These are phyloP conservation scores for Aethionema arabicum DNA, from an alignment of 345 rosid genomes.

Conservation along the genomic window DNA sequence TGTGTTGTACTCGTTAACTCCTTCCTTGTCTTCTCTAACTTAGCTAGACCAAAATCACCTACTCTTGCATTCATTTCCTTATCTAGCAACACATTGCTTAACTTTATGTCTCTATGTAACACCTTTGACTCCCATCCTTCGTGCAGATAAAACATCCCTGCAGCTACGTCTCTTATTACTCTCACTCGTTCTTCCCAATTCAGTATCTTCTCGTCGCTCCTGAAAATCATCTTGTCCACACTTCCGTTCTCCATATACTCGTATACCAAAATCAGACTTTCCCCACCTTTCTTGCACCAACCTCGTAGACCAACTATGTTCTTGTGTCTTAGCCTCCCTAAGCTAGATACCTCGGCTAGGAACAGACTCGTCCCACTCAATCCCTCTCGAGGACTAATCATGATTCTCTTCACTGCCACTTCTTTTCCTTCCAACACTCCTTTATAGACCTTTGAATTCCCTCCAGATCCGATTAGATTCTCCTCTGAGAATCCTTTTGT, in stretches of 20 bases:
- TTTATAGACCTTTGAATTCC: constrained; percentile 71
- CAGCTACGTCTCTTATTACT: constrained; percentile 59
- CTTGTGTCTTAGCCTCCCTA: constrained; percentile 68
- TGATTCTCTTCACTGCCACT: constrained; percentile 67
- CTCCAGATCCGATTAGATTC: constrained; percentile 64
- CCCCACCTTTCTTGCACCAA: constrained; percentile 78
- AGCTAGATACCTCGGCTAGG: constrained; percentile 63
- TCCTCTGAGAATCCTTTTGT: constrained; percentile 56
- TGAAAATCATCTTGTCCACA: constrained; percentile 54
- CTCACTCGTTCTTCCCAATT: constrained; percentile 52
- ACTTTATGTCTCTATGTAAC: constrained; percentile 73
- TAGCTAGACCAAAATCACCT: constrained; percentile 74
- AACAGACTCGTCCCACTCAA: constrained; percentile 55
- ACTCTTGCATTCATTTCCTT: constrained; percentile 67
- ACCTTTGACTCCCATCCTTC: constrained; percentile 82
- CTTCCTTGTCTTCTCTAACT: constrained; percentile 58
- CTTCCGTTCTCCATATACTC: constrained; percentile 84
- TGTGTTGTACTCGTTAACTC: constrained; percentile 50
- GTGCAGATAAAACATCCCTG: constrained; percentile 65
- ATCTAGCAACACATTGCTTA: constrained; percentile 78
- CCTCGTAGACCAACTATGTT: constrained; percentile 68
- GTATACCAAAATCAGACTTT: constrained; percentile 57
- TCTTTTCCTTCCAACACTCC: constrained; percentile 58
- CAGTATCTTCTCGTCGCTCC: constrained; percentile 39
- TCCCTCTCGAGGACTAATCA: constrained; percentile 48